phyloP scores from a whole-genome alignment of 2,329 filamentous ascomycete genomes.

The Fusarium praegraminearum region DNA sequence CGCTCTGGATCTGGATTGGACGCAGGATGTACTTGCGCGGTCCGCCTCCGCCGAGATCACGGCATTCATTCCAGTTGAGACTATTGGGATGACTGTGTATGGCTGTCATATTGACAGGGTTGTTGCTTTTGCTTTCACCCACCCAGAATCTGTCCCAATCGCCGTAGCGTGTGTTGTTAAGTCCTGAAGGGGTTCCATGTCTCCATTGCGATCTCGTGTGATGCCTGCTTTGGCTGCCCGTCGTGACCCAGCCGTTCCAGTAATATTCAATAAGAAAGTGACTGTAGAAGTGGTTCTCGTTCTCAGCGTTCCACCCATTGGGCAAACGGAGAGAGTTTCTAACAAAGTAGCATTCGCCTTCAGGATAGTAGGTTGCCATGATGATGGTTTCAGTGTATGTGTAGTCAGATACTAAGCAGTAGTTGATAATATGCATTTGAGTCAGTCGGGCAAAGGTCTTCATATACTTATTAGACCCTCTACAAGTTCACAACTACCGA shows the following conservation, averaged over 20 bases:
- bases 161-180: background rate
- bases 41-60: background rate
- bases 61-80: slow-evolving; percentile 18
- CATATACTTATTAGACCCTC: background rate
- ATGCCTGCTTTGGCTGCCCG: background rate
- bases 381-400: background rate
- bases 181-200: rapidly evolving
- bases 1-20: background rate
- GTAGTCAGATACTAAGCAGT: background rate
- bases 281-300: background rate
- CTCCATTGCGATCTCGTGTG: slow-evolving; percentile 4
- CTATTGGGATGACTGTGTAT: slow-evolving; percentile 12
- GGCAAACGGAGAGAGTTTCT: background rate
- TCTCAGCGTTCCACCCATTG: background rate
- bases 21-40: slow-evolving; percentile 21
- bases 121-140: background rate
- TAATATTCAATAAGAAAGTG: slow-evolving; percentile 12
- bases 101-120: background rate
- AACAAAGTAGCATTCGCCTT: slow-evolving; percentile 28
- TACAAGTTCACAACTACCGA: background rate
- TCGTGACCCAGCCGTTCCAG: slow-evolving; percentile 2
- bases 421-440: rapidly evolving
- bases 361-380: slow-evolving; percentile 27
- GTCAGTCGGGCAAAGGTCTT: too few relatives aligned
- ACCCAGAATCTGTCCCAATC: slow-evolving; percentile 21